phyloP scores from a whole-genome alignment of 768 basidiomycete genomes.

The Lyophyllum semitale region DNA sequence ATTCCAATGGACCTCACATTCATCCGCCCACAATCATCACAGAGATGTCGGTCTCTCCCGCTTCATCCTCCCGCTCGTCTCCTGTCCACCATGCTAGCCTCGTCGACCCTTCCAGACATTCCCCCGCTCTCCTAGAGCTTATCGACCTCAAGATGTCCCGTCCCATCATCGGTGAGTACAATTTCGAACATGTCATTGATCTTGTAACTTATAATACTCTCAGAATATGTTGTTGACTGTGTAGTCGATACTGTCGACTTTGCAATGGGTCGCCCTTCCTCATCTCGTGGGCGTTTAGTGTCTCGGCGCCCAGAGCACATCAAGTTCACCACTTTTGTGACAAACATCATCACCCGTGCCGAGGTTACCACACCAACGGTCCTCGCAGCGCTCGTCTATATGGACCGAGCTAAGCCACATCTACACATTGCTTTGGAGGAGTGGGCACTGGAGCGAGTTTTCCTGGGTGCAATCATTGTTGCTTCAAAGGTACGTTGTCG shows the following conservation, averaged over 20 bases:
- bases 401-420: constrained; percentile 75
- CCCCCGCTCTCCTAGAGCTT: constrained; percentile 68
- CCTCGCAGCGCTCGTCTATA: constrained; percentile 74
- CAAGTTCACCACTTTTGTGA: constrained; percentile 65
- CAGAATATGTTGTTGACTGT: constrained; percentile 71
- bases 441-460: constrained; percentile 89
- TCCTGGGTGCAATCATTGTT: constrained; percentile 85
- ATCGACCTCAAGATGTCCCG: constrained; percentile 64
- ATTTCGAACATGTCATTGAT: not conserved
- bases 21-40: constrained; percentile 20
- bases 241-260: constrained; percentile 76
- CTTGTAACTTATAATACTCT: constrained; percentile 7
- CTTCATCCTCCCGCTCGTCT: constrained; percentile 30
- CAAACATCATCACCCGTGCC: constrained; percentile 68
- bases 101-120: constrained; percentile 64
- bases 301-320: constrained; percentile 52
- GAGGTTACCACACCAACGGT: constrained; percentile 73
- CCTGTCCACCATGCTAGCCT: constrained; percentile 50
- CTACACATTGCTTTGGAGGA: constrained; percentile 80
- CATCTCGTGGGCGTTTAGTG: constrained; percentile 50
- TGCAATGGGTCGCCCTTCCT: constrained; percentile 66
- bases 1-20: constrained; percentile 19
- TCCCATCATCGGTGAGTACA: constrained; percentile 64
- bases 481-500: constrained; percentile 71
- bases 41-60: constrained; percentile 21